Percentiles rank a stretch among this genome's conserved stretches.
Evolutionary conservation across 75 land plant species (phyloP).

Genomic region (Picea glauca): DNA sequence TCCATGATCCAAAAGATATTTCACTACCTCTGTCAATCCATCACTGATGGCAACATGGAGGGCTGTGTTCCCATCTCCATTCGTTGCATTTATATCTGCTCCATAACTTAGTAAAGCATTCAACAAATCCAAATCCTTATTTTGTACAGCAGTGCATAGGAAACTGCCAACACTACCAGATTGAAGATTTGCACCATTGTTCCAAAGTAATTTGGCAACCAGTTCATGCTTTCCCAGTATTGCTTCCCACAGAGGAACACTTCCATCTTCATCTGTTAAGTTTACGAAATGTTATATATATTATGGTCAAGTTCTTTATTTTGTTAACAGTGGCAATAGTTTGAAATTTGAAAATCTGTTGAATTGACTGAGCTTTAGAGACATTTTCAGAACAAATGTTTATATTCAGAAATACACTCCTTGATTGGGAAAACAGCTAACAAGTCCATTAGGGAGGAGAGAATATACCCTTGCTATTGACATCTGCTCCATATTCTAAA

Average conservation of each 20-base stretch:
- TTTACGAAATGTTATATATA: background rate
- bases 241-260: slow-evolving; percentile 81
- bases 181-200: slow-evolving; percentile 54
- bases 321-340: background rate
- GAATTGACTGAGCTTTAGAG: background rate
- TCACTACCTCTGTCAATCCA: slow-evolving; percentile 39
- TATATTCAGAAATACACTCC: background rate
- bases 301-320: background rate
- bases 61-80: slow-evolving; percentile 52
- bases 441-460: background rate
- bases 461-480: slow-evolving; percentile 59
- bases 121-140: slow-evolving; percentile 43
- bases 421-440: background rate
- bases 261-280: slow-evolving; percentile 75
- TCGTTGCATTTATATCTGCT: slow-evolving; percentile 51
- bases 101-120: slow-evolving; percentile 49
- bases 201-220: slow-evolving; percentile 37
- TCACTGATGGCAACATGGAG: slow-evolving; percentile 66
- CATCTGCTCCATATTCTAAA: slow-evolving; percentile 65
- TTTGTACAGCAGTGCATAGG: slow-evolving; percentile 60
- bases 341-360: background rate
- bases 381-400: background rate
- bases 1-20: slow-evolving; percentile 37
- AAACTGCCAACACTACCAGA: slow-evolving; percentile 48
- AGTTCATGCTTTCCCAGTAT: slow-evolving; percentile 37